phyloP scores from a whole-genome alignment of 2,329 filamentous ascomycete genomes.

The Coleophoma eucalyptorum region DNA sequence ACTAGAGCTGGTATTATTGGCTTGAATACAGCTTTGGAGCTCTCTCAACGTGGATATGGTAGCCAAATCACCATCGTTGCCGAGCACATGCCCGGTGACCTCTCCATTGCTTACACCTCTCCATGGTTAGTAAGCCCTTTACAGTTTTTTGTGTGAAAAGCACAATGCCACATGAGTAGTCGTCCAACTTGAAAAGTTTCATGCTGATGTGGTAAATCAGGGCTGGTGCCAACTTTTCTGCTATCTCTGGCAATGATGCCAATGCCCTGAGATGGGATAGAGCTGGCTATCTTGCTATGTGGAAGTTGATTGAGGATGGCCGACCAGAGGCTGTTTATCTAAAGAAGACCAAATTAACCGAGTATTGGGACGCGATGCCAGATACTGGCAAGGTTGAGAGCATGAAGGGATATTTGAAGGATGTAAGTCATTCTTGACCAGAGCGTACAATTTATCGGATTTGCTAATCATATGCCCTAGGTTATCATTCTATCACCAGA shows the following conservation, averaged over 20 bases:
- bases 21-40: neutral
- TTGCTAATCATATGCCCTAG: too few relatives aligned
- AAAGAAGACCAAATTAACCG: slow-evolving; percentile 31
- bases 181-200: too few relatives aligned
- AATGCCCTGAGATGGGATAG: slow-evolving; percentile 39
- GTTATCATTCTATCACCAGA: slow-evolving; percentile 44
- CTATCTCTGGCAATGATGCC: slow-evolving; percentile 35
- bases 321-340: slow-evolving; percentile 29
- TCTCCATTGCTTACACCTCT: neutral
- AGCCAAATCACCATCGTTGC: neutral
- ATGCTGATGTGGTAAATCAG: too few relatives aligned
- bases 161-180: too few relatives aligned
- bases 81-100: neutral
- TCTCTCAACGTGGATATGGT: neutral
- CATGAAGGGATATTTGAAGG: slow-evolving; percentile 36
- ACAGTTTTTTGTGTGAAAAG: too few relatives aligned
- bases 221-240: slow-evolving; percentile 42
- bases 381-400: slow-evolving; percentile 35
- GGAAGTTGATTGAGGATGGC: slow-evolving; percentile 25
- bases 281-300: slow-evolving; percentile 34
- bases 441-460: too few relatives aligned
- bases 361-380: slow-evolving; percentile 37
- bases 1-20: neutral
- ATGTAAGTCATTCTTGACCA: slow-evolving; percentile 29
- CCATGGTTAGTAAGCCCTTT: neutral